Conservation (phyloP, 306 rosid genomes). For the Rosa chinensis region DNA sequence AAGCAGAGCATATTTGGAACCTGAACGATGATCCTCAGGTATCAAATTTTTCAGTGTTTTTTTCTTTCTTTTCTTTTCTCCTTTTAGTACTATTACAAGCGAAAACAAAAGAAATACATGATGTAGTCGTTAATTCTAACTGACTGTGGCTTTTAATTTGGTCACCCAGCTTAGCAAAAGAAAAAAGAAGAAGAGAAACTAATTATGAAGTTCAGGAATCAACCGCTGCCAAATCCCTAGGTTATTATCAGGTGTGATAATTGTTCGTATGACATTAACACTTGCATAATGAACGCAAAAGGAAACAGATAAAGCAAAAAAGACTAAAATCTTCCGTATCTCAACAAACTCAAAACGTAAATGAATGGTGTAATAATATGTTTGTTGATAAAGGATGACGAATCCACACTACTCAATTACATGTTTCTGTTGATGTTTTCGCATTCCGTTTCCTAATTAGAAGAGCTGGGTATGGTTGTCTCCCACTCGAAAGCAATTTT, state of each 20-base stretch:
- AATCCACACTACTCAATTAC: not conserved
- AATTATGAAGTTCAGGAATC: not conserved
- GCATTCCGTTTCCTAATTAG: not conserved
- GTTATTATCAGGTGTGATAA: not conserved
- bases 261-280: too few relatives aligned
- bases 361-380: not conserved
- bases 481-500: constrained; percentile 20
- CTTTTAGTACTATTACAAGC: too few relatives aligned
- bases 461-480: constrained; percentile 13
- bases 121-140: too few relatives aligned
- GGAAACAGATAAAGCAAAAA: not conserved
- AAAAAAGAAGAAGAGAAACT: too few relatives aligned
- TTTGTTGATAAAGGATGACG: not conserved
- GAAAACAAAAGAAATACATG: too few relatives aligned
- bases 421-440: not conserved
- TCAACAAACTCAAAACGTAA: not conserved
- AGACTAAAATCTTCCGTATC: not conserved
- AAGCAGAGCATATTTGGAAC: too few relatives aligned
- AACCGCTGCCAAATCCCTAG: not conserved
- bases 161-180: too few relatives aligned
- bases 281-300: too few relatives aligned
- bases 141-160: too few relatives aligned
- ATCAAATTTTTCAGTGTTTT: too few relatives aligned
- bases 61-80: too few relatives aligned
- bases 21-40: too few relatives aligned